Percentiles rank a stretch among this genome's conserved stretches.
These are phyloP conservation scores for Grammothele lineata DNA, from an alignment of 768 basidiomycete species.

Conservation along the genomic window DNA sequence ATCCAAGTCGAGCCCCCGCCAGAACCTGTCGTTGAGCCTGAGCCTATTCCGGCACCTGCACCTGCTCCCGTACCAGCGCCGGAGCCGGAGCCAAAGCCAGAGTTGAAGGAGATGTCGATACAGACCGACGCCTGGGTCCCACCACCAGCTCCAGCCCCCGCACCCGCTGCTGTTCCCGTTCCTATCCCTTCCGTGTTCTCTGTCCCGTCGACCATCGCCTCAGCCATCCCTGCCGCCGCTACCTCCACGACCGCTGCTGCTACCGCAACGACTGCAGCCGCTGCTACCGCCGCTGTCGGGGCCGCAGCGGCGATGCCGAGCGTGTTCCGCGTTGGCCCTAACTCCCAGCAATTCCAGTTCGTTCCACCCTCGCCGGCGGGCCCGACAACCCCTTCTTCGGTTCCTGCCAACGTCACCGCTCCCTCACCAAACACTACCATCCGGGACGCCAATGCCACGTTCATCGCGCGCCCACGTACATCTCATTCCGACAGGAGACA, in stretches of 20 bases:
- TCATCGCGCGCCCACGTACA: slow-evolving; percentile 45
- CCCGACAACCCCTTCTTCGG: slow-evolving; percentile 28
- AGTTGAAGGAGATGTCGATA: slow-evolving; percentile 68
- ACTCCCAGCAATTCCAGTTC: slow-evolving; percentile 64
- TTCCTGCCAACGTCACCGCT: slow-evolving; percentile 32
- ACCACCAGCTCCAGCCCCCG: slow-evolving; percentile 28
- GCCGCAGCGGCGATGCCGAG: slow-evolving; percentile 23
- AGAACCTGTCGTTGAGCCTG: slow-evolving; percentile 23
- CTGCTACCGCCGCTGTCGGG: slow-evolving; percentile 27
- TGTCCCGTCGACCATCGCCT: slow-evolving; percentile 27
- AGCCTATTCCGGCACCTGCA: slow-evolving; percentile 17
- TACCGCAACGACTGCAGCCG: slow-evolving; percentile 11
- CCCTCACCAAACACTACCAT: slow-evolving; percentile 38
- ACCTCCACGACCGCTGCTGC: slow-evolving; percentile 6
- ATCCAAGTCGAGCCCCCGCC: slow-evolving; percentile 4
- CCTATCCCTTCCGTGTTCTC: slow-evolving; percentile 27
- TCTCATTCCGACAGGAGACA: slow-evolving; percentile 58
- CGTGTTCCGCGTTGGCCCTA: slow-evolving; percentile 55
- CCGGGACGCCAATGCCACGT: slow-evolving; percentile 49
- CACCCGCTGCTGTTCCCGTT: slow-evolving; percentile 26
- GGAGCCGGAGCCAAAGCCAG: slow-evolving; percentile 46
- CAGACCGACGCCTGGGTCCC: slow-evolving; percentile 77
- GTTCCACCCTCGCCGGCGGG: slow-evolving; percentile 46
- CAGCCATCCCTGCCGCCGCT: slow-evolving; percentile 24
- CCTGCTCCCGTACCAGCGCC: slow-evolving; percentile 22